Conservation (phyloP, 305 asterid genomes). For the Solanum hybrid region DNA sequence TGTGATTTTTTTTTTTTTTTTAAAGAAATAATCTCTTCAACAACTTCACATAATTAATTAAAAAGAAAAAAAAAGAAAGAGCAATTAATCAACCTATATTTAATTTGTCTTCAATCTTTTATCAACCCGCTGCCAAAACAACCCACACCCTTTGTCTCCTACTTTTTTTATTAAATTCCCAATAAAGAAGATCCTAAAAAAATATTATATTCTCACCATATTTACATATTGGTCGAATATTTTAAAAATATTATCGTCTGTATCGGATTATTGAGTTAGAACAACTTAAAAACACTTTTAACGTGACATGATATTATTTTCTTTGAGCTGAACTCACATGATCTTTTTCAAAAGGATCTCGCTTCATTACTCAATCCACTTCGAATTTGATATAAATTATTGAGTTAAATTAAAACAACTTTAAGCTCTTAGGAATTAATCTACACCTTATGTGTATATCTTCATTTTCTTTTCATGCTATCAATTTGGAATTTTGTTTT, state of each 20-base stretch:
- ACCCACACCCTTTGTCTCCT: neutral
- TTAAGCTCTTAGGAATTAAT: neutral
- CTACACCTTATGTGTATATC: neutral
- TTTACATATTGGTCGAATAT: neutral
- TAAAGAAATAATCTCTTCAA: conserved; percentile 5
- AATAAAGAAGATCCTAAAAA: neutral
- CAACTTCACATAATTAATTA: conserved; percentile 10
- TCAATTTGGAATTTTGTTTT: rapidly evolving
- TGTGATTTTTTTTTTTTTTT: neutral
- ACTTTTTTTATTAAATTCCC: neutral
- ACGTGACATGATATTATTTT: neutral
- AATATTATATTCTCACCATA: neutral
- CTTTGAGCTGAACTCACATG: neutral
- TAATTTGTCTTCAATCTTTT: neutral
- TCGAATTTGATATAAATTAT: neutral
- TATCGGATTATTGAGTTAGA: neutral
- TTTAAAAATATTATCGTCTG: neutral
- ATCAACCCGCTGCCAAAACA: neutral
- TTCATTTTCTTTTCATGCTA: neutral
- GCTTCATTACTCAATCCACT: neutral
- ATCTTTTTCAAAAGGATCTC: neutral
- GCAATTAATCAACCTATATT: neutral
- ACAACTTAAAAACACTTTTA: neutral
- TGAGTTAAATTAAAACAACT: neutral
- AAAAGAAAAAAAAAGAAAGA: neutral